Base-by-base conservation (phyloP, 108 stramenopile species). In the Skeletonema grethae region DNA sequence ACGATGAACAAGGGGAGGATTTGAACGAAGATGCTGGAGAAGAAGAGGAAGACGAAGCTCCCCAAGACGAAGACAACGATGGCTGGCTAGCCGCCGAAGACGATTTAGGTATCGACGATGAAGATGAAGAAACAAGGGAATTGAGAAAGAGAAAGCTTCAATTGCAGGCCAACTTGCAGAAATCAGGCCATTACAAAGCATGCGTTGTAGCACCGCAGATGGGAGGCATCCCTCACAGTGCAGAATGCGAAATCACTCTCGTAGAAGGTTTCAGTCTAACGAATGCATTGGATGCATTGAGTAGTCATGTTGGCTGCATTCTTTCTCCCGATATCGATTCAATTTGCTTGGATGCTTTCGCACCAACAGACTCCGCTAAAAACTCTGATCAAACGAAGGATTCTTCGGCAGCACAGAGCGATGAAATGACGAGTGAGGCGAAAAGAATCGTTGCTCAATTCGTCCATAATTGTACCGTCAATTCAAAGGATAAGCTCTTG, bases 1-100 rank as follows among this genome's bases (percentile, higher is more conserved):
- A 95, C 56, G 89, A 92, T 22, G 94, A 93, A 60, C 77, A 88
- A 46, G 94, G 91, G 7, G 91, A 93, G 60, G 90, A 93, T 74
- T 80, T 82, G 32, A 84, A 87, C 48, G 89, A 84, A 32, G 86
- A 78, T 4, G 79, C 77, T 28, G 84, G 85, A 28, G 83, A 82
- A 34, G 90, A 88, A 20, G 93, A 94, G 36, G 86, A 89, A 35
- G 85, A 82, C 3, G 92, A 86, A 50, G 57, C 53, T 25, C 48
- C 55, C 30, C 59, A 79, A 25, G 80, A 82, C 0, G 90, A 85
- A 28, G 83, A 77, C n/a, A 85, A 89, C 20, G 92, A 96, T 72
- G 92, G 90, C 2, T 92, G 90, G 82, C 80, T 91, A 39, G 88
- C 86, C 18, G 87, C 77, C 12, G 95, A 93, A 46, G 92, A 93